These are phyloP conservation scores for Populus alba DNA, from an alignment of 345 rosid species.

Conservation along the genomic window DNA sequence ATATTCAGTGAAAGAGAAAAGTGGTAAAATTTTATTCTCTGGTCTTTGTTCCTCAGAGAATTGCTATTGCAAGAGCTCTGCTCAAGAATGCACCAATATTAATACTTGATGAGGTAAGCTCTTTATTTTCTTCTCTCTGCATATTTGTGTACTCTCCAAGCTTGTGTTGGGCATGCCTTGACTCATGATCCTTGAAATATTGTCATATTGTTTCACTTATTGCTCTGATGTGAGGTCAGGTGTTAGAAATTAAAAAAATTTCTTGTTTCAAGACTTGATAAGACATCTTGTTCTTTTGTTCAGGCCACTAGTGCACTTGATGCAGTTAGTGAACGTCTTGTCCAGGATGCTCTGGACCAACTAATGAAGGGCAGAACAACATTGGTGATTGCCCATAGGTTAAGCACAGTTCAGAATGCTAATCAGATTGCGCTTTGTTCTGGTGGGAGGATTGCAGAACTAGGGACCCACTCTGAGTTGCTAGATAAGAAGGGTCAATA, in stretches of 20 bases:
- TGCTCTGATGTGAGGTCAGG: neutral
- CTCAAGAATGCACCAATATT: conserved; percentile 82
- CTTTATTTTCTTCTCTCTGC: neutral
- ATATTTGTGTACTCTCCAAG: neutral
- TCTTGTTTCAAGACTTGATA: neutral
- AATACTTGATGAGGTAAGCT: conserved; percentile 79
- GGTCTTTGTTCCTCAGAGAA: conserved; percentile 51
- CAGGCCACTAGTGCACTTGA: conserved; percentile 96
- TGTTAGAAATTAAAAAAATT: neutral
- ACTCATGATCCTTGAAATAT: neutral
- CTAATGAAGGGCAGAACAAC: conserved; percentile 87
- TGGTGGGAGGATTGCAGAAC: conserved; percentile 67
- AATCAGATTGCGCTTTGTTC: conserved; percentile 81
- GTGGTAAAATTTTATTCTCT: conserved; percentile 2
- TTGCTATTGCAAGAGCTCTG: conserved; percentile 88
- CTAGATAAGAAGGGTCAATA: conserved; percentile 68
- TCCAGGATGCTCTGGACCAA: conserved; percentile 76
- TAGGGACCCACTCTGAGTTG: conserved; percentile 78
- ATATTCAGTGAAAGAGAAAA: neutral
- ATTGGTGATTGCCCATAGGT: conserved; percentile 84
- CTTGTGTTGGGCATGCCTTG: neutral
- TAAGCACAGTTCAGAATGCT: conserved; percentile 91
- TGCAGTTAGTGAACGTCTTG: conserved; percentile 83
- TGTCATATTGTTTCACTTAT: neutral
- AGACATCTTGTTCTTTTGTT: conserved; percentile 3